These are phyloP conservation scores for Glebionis coronaria DNA, from an alignment of 129 eudicot genomes.

Conservation along the genomic window DNA sequence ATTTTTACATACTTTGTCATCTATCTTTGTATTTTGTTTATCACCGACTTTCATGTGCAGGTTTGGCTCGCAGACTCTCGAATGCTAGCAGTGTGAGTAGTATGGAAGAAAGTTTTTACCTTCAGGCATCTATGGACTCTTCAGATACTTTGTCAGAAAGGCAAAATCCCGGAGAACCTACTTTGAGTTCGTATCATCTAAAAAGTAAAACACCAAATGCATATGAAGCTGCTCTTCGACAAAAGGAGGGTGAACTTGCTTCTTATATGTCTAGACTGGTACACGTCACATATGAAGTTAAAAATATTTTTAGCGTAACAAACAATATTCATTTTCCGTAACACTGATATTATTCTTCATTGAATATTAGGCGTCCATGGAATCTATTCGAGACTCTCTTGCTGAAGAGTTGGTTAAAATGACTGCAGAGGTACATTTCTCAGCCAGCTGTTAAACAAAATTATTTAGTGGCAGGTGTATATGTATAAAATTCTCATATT, in stretches of 20 bases:
- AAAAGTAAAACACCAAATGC: slow-evolving; percentile 78
- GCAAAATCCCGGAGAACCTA: slow-evolving; percentile 49
- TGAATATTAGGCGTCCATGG: slow-evolving; percentile 75
- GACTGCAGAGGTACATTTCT: slow-evolving; percentile 71
- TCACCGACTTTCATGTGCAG: slow-evolving; percentile 39
- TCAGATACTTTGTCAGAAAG: slow-evolving; percentile 64
- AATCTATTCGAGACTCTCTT: slow-evolving; percentile 92
- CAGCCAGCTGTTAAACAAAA: background rate
- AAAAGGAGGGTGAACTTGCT: slow-evolving; percentile 97
- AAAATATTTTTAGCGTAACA: background rate
- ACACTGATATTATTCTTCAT: slow-evolving; percentile 11
- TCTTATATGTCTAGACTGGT: slow-evolving; percentile 96
- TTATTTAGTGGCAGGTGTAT: no score
- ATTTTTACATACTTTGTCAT: background rate
- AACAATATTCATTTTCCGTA: background rate
- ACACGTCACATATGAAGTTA: background rate
- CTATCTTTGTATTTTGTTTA: background rate
- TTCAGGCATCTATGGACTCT: slow-evolving; percentile 87
- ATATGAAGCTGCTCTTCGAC: slow-evolving; percentile 87
- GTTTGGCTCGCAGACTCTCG: slow-evolving; percentile 68
- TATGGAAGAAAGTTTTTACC: slow-evolving; percentile 87
- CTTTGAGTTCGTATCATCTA: slow-evolving; percentile 59
- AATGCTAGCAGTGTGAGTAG: slow-evolving; percentile 79
- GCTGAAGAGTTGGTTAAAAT: slow-evolving; percentile 97
- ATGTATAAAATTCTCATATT: background rate